phyloP scores from a whole-genome alignment of 2,329 filamentous ascomycete species.

The Pleoardoris graminearum region DNA sequence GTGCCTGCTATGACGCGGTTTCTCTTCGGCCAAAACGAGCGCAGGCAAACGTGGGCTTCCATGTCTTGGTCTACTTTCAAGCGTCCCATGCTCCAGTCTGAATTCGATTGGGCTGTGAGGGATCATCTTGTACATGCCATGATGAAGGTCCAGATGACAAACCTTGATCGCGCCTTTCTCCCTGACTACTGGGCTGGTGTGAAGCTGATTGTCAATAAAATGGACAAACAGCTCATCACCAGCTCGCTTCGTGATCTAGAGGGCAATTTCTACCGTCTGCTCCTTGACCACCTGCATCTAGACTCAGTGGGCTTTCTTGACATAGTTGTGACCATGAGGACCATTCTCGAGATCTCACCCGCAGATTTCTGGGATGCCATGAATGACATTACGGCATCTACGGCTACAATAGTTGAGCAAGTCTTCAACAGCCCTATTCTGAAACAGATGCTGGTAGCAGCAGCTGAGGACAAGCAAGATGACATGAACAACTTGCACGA shows the following conservation, averaged over 20 bases:
- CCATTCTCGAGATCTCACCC: slow-evolving; percentile 73
- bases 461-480: slow-evolving; percentile 49
- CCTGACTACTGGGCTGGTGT: slow-evolving; percentile 80
- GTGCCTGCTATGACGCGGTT: slow-evolving; percentile 85
- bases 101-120: slow-evolving; percentile 87
- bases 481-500: slow-evolving; percentile 61
- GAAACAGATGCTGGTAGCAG: slow-evolving; percentile 60
- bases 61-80: slow-evolving; percentile 69
- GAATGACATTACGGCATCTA: slow-evolving; percentile 77
- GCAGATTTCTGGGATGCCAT: slow-evolving; percentile 88
- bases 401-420: slow-evolving; percentile 79
- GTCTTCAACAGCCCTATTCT: slow-evolving; percentile 75
- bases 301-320: slow-evolving; percentile 62
- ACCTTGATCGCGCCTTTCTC: slow-evolving; percentile 58
- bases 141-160: slow-evolving; percentile 61
- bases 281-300: slow-evolving; percentile 65
- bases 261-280: slow-evolving; percentile 64
- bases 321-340: slow-evolving; percentile 70
- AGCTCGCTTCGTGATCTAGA: slow-evolving; percentile 80
- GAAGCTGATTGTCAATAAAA: slow-evolving; percentile 70
- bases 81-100: slow-evolving; percentile 65
- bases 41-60: slow-evolving; percentile 68
- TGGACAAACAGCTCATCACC: slow-evolving; percentile 74
- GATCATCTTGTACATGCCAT: slow-evolving; percentile 72
- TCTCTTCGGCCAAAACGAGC: slow-evolving; percentile 72